Base-by-base conservation (phyloP, 176 grass and related monocot genomes). In the Calamus simplicifolius region DNA sequence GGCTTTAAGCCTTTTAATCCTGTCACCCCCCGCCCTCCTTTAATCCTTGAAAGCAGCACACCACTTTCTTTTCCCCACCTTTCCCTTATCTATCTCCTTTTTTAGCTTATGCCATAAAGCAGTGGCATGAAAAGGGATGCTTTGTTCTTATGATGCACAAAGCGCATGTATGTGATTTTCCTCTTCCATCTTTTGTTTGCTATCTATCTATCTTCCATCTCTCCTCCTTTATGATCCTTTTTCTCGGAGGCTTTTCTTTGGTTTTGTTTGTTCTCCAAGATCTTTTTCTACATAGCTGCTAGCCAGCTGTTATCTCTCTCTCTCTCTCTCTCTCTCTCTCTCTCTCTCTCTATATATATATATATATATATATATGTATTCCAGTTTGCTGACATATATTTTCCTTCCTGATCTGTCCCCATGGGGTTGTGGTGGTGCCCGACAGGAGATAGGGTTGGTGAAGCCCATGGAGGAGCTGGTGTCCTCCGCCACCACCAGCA, bases 381-480 rank as follows among this genome's bases (percentile, higher is more conserved):
- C 65, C 71, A 61, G 29, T 49, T 83, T 58, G 51, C 51, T 61
- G 13, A 57, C 17, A 21, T 1, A 74, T 86, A 71, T 57, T 79
- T 64, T 57, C 50, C 63, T 29, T 68, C 50, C 54, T 81, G n/a
- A n/a, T n/a, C 13, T 64, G 27, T 51, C 68, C 58, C 62, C 48
- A 79, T 87, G 79, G 53, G 57, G 69, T 52, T 52, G 18, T 70
- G 66, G 5, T 43, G 35, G 35, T 43, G 35, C 35, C 35, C 35
- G 3, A 64, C 69, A 89, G 82, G 82, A 77, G 30, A 48, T 85
- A 65, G 85, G 85, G 79, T 75, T 85, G 51, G 75, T 85, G 75
- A 89, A 83, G 73, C 89, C 89, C 59, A 85, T 88, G 85, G 89
- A 89, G 69, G 85, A 95, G 65, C 85, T 89, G 78, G 64, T 74